Base-by-base conservation (phyloP, 108 stramenopile species). In the Nitzschia sp. region DNA sequence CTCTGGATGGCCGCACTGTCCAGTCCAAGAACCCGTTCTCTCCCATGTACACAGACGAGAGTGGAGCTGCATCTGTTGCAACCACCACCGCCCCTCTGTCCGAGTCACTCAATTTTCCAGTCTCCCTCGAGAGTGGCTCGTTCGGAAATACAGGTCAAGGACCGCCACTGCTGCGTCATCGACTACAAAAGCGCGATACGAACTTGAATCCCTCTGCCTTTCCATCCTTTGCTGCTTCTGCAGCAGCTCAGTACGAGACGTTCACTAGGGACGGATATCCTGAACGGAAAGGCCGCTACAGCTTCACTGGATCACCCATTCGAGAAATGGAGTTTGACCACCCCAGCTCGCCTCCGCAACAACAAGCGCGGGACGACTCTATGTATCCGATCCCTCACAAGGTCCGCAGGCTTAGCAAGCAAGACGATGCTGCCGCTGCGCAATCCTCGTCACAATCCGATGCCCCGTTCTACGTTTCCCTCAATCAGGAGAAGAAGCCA, bases 11-110 rank as follows among this genome's bases (percentile, higher is more conserved):
- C 25, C 56, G 79, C 29, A 80, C 63, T 17, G 79, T 85, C 28
- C 62, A 68, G 34, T 80, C 79, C 52, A 80, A 80, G 68, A 85
- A 85, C 53, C 84, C 84, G 11, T 85, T 85, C 55, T 78, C 77
- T 13, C 73, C 76, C 35, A 80, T 79, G 52, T 72, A 74, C 45
- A 73, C 64, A 33, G 71, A 63, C 27, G 63, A 66, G 17, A 48
- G 36, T 31, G 50, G 52, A 6, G 36, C 62, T 31, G 34, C 25
- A 50, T 15, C 21, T 3, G n/a, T 45, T 1, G 21, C 54, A 2
- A 28, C 53, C 1, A 21, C 41, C 11, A 28, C 53, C 1, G 9
- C 21, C 6, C 32, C 53, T 3, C 57, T 50, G 2, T 29, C 60
- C 23, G 68, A 54, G 27, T 38, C 50, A 0, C 54, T 64, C 3